Conservation (phyloP, 345 rosid species). For the Eucalyptus brandiana region DNA sequence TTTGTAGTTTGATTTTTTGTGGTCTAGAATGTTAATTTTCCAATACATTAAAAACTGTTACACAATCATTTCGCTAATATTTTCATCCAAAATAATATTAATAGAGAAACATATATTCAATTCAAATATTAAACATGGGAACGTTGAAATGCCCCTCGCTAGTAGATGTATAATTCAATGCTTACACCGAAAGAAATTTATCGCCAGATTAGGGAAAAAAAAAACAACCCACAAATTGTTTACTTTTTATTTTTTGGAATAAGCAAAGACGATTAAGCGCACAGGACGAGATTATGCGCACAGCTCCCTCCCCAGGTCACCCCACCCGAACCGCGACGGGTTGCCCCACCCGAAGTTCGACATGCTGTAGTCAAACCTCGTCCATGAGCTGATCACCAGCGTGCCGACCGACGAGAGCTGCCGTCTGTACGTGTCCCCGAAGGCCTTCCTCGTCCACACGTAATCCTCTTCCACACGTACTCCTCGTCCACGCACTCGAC, state of each 20-base stretch:
- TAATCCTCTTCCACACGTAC: too few relatives aligned
- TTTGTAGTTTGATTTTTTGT: too few relatives aligned
- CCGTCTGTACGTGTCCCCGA: neutral
- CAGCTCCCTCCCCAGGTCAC: neutral
- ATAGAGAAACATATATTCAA: neutral
- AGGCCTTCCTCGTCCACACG: neutral
- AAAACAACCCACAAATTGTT: neutral
- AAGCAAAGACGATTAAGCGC: neutral
- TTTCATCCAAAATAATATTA: too few relatives aligned
- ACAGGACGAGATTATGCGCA: neutral
- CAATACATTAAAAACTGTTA: too few relatives aligned
- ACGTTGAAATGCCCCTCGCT: neutral
- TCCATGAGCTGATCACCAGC: conserved; percentile 2
- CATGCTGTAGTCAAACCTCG: neutral
- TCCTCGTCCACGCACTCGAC: neutral
- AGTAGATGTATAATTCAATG: neutral
- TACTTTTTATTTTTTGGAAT: too few relatives aligned
- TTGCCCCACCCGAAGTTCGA: conserved; percentile 8
- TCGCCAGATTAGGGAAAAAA: neutral
- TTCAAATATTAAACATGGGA: neutral
- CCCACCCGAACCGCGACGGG: neutral
- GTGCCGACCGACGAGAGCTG: neutral
- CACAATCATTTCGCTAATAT: too few relatives aligned
- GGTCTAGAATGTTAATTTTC: too few relatives aligned
- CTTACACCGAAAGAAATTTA: neutral